Conservation (phyloP, 176 grass and related monocot species). For the Ananas comosus region DNA sequence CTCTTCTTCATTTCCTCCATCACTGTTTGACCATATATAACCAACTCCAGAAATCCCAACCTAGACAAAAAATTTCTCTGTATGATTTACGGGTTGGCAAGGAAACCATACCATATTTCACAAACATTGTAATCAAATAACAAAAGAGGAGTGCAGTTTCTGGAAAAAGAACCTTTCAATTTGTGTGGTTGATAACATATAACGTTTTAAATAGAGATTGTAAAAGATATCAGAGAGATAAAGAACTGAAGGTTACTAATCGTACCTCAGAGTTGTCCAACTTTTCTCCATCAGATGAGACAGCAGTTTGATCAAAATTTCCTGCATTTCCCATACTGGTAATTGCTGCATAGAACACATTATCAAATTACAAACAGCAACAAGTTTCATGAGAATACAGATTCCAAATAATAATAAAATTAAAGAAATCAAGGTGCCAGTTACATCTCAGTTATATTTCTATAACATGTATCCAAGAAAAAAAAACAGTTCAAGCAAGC, state of each 20-base stretch:
- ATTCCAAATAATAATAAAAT: background rate
- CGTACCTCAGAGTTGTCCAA: slow-evolving; percentile 40
- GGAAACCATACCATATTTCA: background rate
- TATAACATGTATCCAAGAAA: background rate
- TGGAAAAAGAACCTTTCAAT: background rate
- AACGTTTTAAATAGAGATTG: background rate
- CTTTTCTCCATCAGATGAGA: slow-evolving; percentile 39
- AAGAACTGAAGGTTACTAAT: background rate
- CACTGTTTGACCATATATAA: slow-evolving; percentile 68
- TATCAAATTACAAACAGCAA: background rate
- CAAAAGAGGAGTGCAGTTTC: slow-evolving; percentile 4
- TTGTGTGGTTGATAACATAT: slow-evolving; percentile 2
- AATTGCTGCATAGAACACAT: slow-evolving; percentile 50
- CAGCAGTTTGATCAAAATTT: slow-evolving; percentile 29
- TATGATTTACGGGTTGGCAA: background rate
- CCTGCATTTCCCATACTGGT: slow-evolving; percentile 39
- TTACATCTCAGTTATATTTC: no score
- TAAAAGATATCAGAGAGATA: background rate
- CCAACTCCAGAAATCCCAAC: slow-evolving; percentile 54
- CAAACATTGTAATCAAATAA: slow-evolving; percentile 19
- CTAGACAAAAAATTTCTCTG: slow-evolving; percentile 35
- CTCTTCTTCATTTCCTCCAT: slow-evolving; percentile 60
- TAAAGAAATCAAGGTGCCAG: slow-evolving; percentile 9
- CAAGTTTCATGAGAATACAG: background rate
- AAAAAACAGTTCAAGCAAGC: slow-evolving; percentile 7